Percentiles rank a stretch among this genome's conserved stretches.
phyloP scores from a whole-genome alignment of 2,329 filamentous ascomycete genomes.

The Hysterium pulicare region DNA sequence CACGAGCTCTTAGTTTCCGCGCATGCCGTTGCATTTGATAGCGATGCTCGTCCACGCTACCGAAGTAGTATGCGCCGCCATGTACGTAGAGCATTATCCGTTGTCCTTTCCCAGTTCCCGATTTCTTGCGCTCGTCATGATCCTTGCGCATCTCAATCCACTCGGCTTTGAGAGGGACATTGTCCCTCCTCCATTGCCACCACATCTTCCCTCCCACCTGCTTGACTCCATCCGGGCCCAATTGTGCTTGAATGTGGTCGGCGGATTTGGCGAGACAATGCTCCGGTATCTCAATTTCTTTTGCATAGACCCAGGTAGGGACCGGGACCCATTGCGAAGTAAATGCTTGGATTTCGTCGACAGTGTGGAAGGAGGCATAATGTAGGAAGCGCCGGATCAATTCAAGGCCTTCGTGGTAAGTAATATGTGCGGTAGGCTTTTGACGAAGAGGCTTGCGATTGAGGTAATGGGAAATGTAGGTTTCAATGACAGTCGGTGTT shows the following conservation, averaged over 20 bases:
- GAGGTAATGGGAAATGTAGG: constrained; percentile 85
- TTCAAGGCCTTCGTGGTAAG: constrained; percentile 88
- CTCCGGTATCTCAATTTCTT: constrained; percentile 63
- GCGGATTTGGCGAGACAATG: constrained; percentile 64
- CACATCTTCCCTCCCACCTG: constrained; percentile 79
- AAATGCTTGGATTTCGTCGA: constrained; percentile 91
- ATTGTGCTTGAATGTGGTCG: constrained; percentile 63
- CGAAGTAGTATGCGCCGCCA: constrained; percentile 93
- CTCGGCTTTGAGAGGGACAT: constrained; percentile 69
- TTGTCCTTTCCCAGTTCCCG: constrained; percentile 54
- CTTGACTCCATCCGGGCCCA: constrained; percentile 73
- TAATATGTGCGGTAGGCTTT: constrained; percentile 84
- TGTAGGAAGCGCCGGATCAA: constrained; percentile 82
- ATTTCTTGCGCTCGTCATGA: constrained; percentile 66
- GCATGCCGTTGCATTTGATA: constrained; percentile 97
- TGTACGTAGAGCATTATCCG: constrained; percentile 92
- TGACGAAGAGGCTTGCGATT: constrained; percentile 71
- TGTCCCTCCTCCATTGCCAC: constrained; percentile 68
- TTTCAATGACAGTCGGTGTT: constrained; percentile 82
- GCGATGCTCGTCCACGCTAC: constrained; percentile 92
- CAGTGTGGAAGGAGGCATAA: constrained; percentile 81
- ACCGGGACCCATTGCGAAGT: constrained; percentile 88
- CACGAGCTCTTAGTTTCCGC: constrained; percentile 83
- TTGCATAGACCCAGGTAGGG: constrained; percentile 80
- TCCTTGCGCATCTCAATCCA: constrained; percentile 96